These are phyloP conservation scores for Triticum turgidum DNA, from an alignment of 176 grass and related monocot genomes.

Conservation along the genomic window DNA sequence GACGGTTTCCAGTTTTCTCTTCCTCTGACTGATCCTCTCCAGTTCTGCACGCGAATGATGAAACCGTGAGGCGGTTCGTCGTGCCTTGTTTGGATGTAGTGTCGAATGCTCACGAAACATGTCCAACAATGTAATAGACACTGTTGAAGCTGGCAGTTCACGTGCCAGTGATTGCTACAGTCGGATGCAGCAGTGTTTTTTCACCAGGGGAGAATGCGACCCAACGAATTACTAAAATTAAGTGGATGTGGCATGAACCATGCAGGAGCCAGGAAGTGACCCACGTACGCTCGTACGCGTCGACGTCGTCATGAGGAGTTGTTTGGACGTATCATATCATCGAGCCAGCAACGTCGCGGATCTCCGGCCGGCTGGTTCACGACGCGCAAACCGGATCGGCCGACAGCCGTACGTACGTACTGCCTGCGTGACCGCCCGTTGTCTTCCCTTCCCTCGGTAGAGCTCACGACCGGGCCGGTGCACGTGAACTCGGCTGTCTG, in stretches of 20 bases:
- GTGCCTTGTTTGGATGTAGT: conserved; percentile 23
- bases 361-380: neutral
- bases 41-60: neutral
- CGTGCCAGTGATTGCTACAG: neutral
- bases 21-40: neutral
- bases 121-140: neutral
- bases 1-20: neutral
- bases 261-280: too few species aligned
- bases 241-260: neutral
- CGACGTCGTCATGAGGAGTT: neutral
- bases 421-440: neutral
- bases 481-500: neutral
- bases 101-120: conserved; percentile 2
- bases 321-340: neutral
- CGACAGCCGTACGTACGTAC: neutral
- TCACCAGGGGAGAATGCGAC: neutral
- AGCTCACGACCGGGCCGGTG: neutral
- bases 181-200: neutral
- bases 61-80: conserved; percentile 10
- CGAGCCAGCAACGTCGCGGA: neutral
- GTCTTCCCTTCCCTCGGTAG: neutral
- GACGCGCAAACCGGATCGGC: conserved; percentile 9
- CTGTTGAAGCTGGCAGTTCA: neutral
- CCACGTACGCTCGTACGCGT: neutral
- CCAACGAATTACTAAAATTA: neutral